phyloP scores from a whole-genome alignment of 2,329 filamentous ascomycete species.

The Fusarium dlaminii region DNA sequence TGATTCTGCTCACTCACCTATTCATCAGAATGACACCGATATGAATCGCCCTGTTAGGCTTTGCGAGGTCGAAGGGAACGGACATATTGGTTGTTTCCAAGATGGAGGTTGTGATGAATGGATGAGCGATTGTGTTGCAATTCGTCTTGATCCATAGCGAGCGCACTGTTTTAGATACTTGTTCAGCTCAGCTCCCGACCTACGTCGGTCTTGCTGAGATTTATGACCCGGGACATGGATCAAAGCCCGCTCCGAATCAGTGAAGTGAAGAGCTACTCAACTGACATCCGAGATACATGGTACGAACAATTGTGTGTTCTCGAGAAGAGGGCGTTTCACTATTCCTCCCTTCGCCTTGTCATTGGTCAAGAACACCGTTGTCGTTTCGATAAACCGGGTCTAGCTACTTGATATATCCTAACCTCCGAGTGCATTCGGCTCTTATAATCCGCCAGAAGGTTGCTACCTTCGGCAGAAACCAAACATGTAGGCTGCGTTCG shows the following conservation, averaged over 20 bases:
- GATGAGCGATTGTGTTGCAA: neutral
- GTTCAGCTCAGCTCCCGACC: neutral
- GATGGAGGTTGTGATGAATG: neutral
- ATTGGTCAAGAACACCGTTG: neutral
- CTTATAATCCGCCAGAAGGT: neutral
- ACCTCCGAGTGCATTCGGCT: slow-evolving; percentile 7
- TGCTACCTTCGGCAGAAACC: neutral
- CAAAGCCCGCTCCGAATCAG: neutral
- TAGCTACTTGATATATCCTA: neutral
- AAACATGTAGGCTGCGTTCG: too few relatives aligned
- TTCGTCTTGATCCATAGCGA: rapidly evolving
- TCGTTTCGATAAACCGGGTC: neutral
- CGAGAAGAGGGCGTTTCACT: neutral
- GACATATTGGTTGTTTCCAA: neutral
- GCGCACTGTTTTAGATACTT: neutral
- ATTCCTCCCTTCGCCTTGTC: neutral
- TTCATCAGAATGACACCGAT: slow-evolving; percentile 30
- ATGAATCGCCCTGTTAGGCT: slow-evolving; percentile 13
- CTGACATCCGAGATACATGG: neutral
- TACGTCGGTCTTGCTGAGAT: neutral
- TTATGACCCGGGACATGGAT: neutral
- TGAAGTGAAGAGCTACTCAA: too few relatives aligned
- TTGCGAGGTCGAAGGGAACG: neutral
- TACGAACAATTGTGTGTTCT: neutral
- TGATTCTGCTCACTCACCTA: neutral